A percentile compares a stretch with the other conserved stretches of the same genome.
Conservation (phyloP, 139 green algal genomes). For the Marvania coccoides region DNA sequence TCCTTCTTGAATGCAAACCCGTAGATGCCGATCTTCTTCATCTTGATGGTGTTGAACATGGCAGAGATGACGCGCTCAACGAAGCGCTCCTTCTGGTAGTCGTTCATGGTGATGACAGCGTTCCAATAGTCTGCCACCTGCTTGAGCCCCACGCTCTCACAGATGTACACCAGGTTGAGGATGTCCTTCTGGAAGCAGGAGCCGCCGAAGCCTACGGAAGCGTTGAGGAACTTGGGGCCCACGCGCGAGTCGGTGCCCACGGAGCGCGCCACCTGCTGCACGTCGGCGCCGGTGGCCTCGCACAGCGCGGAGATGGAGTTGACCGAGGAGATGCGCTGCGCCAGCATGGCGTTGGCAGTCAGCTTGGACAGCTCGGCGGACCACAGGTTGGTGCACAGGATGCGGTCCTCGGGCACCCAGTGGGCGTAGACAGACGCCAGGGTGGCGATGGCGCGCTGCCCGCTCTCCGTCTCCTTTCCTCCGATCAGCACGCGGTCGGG, state of each 20-base stretch:
- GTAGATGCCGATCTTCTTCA: conserved; percentile 94
- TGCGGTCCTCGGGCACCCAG: conserved; percentile 90
- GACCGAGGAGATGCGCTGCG: conserved; percentile 97
- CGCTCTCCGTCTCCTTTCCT: conserved; percentile 73
- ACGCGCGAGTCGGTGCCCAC: conserved; percentile 96
- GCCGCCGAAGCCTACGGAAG: conserved; percentile 95
- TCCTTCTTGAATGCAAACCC: conserved; percentile 99
- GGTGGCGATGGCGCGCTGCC: conserved; percentile 58
- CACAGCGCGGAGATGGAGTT: conserved; percentile 98
- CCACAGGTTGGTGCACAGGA: conserved; percentile 95
- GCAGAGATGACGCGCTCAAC: conserved; percentile 87
- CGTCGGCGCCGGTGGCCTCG: conserved; percentile 91
- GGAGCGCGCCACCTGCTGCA: conserved; percentile 79
- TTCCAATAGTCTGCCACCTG: conserved; percentile 96
- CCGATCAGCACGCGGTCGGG: conserved; percentile 69
- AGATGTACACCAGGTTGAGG: conserved; percentile 97
- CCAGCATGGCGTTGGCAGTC: conserved; percentile 95
- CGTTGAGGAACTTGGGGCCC: conserved; percentile 95
- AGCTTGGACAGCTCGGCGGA: conserved; percentile 98
- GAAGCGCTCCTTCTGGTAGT: conserved; percentile 98
- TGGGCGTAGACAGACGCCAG: conserved; percentile 84
- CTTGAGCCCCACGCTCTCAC: conserved; percentile 83
- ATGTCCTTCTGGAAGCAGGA: conserved; percentile 99
- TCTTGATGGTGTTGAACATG: conserved; percentile 99
- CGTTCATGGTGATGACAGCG: conserved; percentile 91